phyloP scores from a whole-genome alignment of 208 protist species.

The Plasmodiophora brassicae region DNA sequence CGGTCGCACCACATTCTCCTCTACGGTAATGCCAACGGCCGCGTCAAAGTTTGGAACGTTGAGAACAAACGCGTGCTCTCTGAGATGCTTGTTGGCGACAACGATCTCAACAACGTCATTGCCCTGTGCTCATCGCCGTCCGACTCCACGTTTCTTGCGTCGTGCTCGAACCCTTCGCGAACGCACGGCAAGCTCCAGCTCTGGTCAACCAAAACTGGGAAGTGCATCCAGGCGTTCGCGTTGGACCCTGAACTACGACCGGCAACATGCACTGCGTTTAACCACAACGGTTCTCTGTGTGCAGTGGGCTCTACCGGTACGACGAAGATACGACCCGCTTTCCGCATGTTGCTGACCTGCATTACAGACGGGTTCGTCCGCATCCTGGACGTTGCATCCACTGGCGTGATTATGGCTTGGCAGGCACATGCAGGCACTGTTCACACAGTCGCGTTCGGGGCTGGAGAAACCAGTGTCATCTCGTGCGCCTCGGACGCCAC shows the following conservation, averaged over 20 bases:
- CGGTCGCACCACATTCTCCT: not conserved
- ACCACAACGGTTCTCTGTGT: constrained; percentile 7
- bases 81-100: not conserved
- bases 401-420: not conserved
- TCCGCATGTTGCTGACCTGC: not conserved
- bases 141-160: not conserved
- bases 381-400: not conserved
- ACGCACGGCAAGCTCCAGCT: not conserved
- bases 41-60: not conserved
- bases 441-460: not conserved
- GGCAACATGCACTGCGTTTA: not conserved
- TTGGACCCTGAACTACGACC: not conserved
- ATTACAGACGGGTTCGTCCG: not conserved
- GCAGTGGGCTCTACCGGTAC: constrained; percentile 22
- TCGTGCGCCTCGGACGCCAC: not conserved
- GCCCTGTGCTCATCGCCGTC: not conserved
- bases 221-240: not conserved
- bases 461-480: not conserved
- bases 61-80: not conserved
- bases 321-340: not conserved
- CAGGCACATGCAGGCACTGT: not conserved
- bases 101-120: not conserved
- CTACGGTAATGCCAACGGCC: not conserved
- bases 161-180: not conserved
- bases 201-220: constrained; percentile 8